Base-by-base conservation (phyloP, 345 rosid genomes). In the Eucalyptus sp. region DNA sequence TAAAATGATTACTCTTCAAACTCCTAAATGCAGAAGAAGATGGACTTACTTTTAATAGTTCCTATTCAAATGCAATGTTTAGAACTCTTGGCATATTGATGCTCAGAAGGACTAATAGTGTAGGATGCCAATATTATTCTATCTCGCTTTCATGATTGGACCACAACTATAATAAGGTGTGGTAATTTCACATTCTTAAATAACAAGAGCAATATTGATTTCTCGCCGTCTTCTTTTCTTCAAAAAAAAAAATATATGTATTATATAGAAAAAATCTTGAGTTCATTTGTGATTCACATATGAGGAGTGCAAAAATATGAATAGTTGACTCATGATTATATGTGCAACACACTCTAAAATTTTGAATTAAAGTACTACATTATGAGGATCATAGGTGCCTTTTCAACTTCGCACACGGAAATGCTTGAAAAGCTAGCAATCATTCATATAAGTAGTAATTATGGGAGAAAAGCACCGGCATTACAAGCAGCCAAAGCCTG, bases 141-240 rank as follows among this genome's bases (percentile, higher is more conserved):
- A n/a, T 64, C 71, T 64, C 18, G 10, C 76, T 64, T n/a, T 64
- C 37, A 15, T 64, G 37, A 11, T 64, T 64, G 76, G 76, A 64
- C 41, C 37, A 64, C 76, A 64, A 64, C 76, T 62, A 64, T 14
- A 64, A 33, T n/a, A n/a, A 64, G 1, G 37, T 5, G 0, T 64
- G 20, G 41, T n/a, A 18, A 64, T 64, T 64, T 64, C 5, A n/a
- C 76, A 64, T n/a, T 64, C 76, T 64, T n/a, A 64, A 64, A 64
- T n/a, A 64, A 64, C 11, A n/a, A n/a, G 18, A 64, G 41, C 41
- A n/a, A n/a, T 64, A 64, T 4, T n/a, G 16, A n/a, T n/a, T n/a
- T n/a, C 5, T n/a, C 1, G 2, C 20, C 3, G 0, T n/a, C 20
- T 8, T 64, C 37, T 14, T 4, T n/a, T 64, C 8, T 64, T n/a